Conservation (phyloP, 139 green algal genomes). For the Asterochloris erici region DNA sequence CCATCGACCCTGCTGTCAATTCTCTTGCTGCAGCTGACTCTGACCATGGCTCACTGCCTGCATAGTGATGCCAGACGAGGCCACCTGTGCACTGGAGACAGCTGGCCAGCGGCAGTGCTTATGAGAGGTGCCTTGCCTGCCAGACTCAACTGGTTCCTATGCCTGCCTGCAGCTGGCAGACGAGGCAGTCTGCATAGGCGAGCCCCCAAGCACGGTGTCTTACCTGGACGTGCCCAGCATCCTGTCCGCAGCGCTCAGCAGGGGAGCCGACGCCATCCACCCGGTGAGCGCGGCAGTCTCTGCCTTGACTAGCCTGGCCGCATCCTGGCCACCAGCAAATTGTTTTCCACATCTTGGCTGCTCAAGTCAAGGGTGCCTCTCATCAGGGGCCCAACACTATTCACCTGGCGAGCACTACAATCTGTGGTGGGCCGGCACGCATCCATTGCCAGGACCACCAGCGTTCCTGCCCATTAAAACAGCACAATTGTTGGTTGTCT, state of each 20-base stretch:
- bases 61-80: too few relatives aligned
- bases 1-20: too few relatives aligned
- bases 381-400: background rate
- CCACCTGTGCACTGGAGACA: too few relatives aligned
- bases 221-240: constrained; percentile 96
- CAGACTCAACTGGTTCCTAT: background rate
- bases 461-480: background rate
- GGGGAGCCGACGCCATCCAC: constrained; percentile 87
- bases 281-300: constrained; percentile 54
- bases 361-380: background rate
- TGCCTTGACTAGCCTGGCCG: background rate
- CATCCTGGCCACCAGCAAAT: background rate
- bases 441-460: background rate
- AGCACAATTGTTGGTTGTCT: background rate
- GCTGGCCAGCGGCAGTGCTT: too few relatives aligned
- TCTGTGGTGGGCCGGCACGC: too few relatives aligned
- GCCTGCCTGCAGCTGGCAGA: constrained; percentile 73
- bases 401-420: background rate
- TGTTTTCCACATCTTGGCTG: background rate
- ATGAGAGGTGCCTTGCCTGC: too few relatives aligned
- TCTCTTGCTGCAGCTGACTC: too few relatives aligned
- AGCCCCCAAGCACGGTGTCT: constrained; percentile 75
- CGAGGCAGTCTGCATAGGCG: constrained; percentile 92
- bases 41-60: too few relatives aligned
- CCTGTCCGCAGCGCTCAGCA: constrained; percentile 81